A percentile compares a stretch with the other conserved stretches of the same genome.
Conservation (phyloP, 176 grass and related monocot genomes). For the Microstegium vimineum region DNA sequence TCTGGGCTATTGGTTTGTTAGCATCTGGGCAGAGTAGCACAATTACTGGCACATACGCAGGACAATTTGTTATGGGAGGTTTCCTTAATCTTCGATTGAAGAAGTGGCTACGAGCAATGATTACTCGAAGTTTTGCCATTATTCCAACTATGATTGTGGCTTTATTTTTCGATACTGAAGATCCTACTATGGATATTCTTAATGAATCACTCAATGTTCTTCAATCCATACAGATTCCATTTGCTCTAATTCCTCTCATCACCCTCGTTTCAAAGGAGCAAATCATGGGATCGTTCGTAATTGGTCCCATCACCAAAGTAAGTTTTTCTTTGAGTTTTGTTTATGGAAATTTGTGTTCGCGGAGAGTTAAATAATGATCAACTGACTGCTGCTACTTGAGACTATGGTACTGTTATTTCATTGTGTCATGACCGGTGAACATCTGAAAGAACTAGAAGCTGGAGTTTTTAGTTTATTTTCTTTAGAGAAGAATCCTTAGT, state of each 20-base stretch:
- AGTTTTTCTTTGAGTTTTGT: slow-evolving; percentile 22
- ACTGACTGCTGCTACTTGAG: not conserved
- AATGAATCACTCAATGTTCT: slow-evolving; percentile 96
- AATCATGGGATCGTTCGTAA: slow-evolving; percentile 79
- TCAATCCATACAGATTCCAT: slow-evolving; percentile 96
- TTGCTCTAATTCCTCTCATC: slow-evolving; percentile 89
- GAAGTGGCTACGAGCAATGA: slow-evolving; percentile 84
- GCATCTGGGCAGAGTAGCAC: slow-evolving; percentile 97
- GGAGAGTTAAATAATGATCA: not conserved
- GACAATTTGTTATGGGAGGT: slow-evolving; percentile 92
- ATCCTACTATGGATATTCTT: slow-evolving; percentile 84
- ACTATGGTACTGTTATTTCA: not conserved
- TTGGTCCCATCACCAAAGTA: slow-evolving; percentile 85
- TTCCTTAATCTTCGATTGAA: slow-evolving; percentile 94
- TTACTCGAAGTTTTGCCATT: slow-evolving; percentile 86
- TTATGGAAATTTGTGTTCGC: not conserved
- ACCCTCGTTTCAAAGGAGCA: slow-evolving; percentile 91
- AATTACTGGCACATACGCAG: slow-evolving; percentile 85
- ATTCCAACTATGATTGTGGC: slow-evolving; percentile 91
- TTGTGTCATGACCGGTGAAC: not conserved
- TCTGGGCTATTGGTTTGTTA: slow-evolving; percentile 85
- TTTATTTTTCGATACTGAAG: slow-evolving; percentile 86
- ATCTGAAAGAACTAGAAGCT: not conserved
- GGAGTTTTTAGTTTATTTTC: not conserved
- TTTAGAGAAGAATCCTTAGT: not conserved